These are phyloP conservation scores for Aureobasidium sp. DNA, from an alignment of 2,329 filamentous ascomycete species.

Conservation along the genomic window DNA sequence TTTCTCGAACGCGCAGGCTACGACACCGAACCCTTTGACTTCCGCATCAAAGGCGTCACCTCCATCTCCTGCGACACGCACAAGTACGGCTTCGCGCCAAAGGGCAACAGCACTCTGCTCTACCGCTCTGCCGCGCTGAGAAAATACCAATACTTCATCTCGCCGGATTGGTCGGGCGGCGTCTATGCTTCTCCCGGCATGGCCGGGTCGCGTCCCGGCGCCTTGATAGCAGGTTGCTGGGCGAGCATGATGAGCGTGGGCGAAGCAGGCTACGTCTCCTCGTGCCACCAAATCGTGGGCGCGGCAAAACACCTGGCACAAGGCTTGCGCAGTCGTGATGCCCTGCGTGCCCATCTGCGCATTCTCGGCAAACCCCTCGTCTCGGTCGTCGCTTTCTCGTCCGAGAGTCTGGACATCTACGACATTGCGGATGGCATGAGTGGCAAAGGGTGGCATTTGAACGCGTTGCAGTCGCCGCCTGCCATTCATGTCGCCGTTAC, in stretches of 20 bases:
- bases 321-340: constrained; percentile 62
- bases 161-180: constrained; percentile 88
- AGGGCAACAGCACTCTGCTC: constrained; percentile 88
- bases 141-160: constrained; percentile 93
- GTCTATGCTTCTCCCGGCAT: constrained; percentile 92
- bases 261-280: constrained; percentile 77
- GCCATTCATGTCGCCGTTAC: constrained; percentile 94
- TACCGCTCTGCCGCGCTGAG: constrained; percentile 76
- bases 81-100: constrained; percentile 98
- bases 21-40: constrained; percentile 82
- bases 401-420: constrained; percentile 83
- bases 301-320: constrained; percentile 74
- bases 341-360: constrained; percentile 64
- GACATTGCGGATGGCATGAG: constrained; percentile 88
- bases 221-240: constrained; percentile 95
- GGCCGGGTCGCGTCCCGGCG: constrained; percentile 84
- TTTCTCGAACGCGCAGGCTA: constrained; percentile 92
- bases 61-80: constrained; percentile 96
- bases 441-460: constrained; percentile 85
- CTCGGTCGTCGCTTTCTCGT: constrained; percentile 80
- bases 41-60: constrained; percentile 87
- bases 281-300: constrained; percentile 82
- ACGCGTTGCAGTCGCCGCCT: constrained; percentile 83
- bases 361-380: constrained; percentile 81
- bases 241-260: constrained; percentile 82